A percentile compares a stretch with the other conserved stretches of the same genome.
Conservation (phyloP, 768 basidiomycete genomes). For the Crassisporium funariophilum region DNA sequence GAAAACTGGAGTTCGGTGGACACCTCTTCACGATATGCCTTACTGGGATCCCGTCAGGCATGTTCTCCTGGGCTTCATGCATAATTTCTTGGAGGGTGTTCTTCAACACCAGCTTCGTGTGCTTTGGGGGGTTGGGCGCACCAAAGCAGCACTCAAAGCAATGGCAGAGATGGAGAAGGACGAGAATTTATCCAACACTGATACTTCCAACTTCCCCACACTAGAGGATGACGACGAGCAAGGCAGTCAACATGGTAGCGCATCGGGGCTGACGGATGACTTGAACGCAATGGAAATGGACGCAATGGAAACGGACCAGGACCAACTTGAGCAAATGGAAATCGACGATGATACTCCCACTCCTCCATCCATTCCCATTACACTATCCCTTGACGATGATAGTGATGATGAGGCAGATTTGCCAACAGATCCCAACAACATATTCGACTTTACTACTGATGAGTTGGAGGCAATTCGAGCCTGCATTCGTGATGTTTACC, state of each 20-base stretch:
- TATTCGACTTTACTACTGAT: constrained; percentile 14
- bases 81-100: neutral
- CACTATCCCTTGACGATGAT: constrained; percentile 1
- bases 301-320: too few species aligned
- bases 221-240: too few species aligned
- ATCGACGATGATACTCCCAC: too few species aligned
- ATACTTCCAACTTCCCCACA: too few species aligned
- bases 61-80: constrained; percentile 31
- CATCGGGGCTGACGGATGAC: too few species aligned
- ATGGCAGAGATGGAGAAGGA: neutral
- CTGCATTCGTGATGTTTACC: constrained; percentile 22
- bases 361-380: neutral
- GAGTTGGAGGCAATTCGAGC: constrained; percentile 13
- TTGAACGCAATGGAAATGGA: too few species aligned
- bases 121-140: neutral
- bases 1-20: constrained; percentile 29
- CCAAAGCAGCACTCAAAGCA: neutral
- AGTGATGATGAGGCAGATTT: constrained; percentile 3
- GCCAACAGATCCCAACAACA: neutral
- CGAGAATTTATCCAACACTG: too few species aligned
- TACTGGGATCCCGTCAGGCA: constrained; percentile 33
- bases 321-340: too few species aligned
- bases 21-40: constrained; percentile 25
- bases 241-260: too few species aligned
- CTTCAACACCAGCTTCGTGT: neutral